Base-by-base conservation (phyloP, 345 rosid genomes). In the Brassica cretica region DNA sequence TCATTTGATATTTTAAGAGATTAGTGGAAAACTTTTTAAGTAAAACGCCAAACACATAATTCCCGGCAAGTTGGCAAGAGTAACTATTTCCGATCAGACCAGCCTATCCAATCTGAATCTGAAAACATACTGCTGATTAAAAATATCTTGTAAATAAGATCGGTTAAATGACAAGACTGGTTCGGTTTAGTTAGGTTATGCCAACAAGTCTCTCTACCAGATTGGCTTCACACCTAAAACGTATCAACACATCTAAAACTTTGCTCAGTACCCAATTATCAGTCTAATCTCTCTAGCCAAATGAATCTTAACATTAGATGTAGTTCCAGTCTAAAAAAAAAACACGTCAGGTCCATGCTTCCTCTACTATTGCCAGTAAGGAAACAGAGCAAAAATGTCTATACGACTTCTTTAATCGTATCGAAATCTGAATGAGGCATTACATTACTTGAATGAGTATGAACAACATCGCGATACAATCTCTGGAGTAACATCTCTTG, bases 271-370 rank as follows among this genome's bases (percentile, higher is more conserved):
- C 41, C 18, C 21, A 30, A 29, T 6, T 6, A n/a, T n/a, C n/a
- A n/a, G n/a, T n/a, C n/a, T n/a, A n/a, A n/a, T 2, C 7, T 37
- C 25, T 66, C 70, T 37, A 18, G 10, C 53, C 9, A 16, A 1
- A 35, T 35, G 46, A 33, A 64, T 33, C 25, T 33, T 64, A 64
- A 64, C 68, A 35, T 64, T 35, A 64, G n/a, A 64, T 10, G 19
- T 16, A 33, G 24, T 27, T 35, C 15, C n/a, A 64, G 5, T n/a
- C 6, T 15, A 33, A 32, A 64, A 64, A 64, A 41, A 29, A 68
- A n/a, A n/a, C n/a, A 11, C 4, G 51, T 12, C 25, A 60, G 16
- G 51, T 25, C 18, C 74, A 69, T 32, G 69, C 67, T 69, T 61
- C 8, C 37, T 60, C 64, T 51, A 51, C 32, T 49, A 70, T 3